Evolutionary conservation across 352 stramenopile species (phyloP), one percentile per base, ranked within the genome.

Genomic region (Pythium pyrilobum): DNA sequence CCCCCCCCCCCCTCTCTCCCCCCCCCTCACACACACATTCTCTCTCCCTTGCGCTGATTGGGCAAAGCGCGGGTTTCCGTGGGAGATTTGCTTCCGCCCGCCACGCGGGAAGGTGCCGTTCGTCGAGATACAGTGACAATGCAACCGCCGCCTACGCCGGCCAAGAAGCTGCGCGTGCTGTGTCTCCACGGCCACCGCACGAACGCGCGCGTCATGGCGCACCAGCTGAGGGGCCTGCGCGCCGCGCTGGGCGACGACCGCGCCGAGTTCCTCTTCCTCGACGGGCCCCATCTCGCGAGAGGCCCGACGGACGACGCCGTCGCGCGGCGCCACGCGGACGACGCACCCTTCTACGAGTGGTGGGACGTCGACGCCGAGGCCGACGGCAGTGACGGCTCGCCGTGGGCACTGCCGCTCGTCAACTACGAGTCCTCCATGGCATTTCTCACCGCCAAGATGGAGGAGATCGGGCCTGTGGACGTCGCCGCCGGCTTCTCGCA

Each of bases 401-500:
- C 47, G 23, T 77, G 68, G 71, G 64, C 51, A 34, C 56, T 67
- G n/a, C 2, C 39, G 20, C 70, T 76, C 32, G 62, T 70, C 13
- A 59, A 74, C 38, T 47, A 78, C 21, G 57, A 78, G 15, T 31
- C 50, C n/a, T 62, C 71, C 29, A 25, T 84, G 20, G 59, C 62
- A 44, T 75, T 69, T 52, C 65, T 82, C 52, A 48, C 72, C n/a
- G 51, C 60, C 5, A 51, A 78, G 52, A 52, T 86, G 12, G 40
- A 62, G 15, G 38, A 54, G 21, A 38, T 73, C 10, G 72, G 71
- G 2, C 71, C 72, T 11, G 72, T 79, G 25, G 75, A 86, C 51
- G 65, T 80, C 25, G 65, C 75, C 7, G 50, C 80, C 21, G 72
- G 73, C 1, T 87, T 87, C 47, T 87, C 73, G 3, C 76, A 87